Evolutionary conservation across 148 eudicot species (phyloP).

Genomic region (Camellia granthamiana): DNA sequence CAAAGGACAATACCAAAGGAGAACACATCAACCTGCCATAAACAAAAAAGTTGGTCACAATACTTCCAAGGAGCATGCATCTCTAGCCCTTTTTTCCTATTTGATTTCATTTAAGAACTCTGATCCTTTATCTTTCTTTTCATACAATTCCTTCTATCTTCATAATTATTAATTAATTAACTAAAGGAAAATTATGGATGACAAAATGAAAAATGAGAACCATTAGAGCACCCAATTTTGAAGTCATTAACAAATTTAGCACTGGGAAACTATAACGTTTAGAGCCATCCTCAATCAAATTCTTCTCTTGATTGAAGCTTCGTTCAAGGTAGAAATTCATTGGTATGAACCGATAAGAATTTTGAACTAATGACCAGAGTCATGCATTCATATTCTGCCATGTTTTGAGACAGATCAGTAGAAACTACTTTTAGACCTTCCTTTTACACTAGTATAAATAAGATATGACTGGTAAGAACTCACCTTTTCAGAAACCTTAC

Average conservation of each 20-base stretch:
- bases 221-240: background rate
- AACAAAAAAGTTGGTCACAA: background rate
- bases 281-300: conserved; percentile 2
- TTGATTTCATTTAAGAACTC: background rate
- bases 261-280: background rate
- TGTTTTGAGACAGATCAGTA: background rate
- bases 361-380: background rate
- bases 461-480: background rate
- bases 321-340: background rate
- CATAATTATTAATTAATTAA: background rate
- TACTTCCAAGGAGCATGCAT: conserved; percentile 8
- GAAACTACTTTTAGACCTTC: background rate
- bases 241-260: background rate
- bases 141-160: background rate
- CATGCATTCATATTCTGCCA: background rate
- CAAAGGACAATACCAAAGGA: conserved; percentile 52
- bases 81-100: background rate
- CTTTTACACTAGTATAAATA: background rate
- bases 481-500: conserved; percentile 45
- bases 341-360: background rate
- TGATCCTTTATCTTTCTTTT: background rate
- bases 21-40: conserved; percentile 47
- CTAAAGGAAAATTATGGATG: background rate
- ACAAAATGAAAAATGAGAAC: background rate
- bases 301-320: background rate